Base-by-base conservation (phyloP, 257 asterid genomes). In the Ilex asprella region DNA sequence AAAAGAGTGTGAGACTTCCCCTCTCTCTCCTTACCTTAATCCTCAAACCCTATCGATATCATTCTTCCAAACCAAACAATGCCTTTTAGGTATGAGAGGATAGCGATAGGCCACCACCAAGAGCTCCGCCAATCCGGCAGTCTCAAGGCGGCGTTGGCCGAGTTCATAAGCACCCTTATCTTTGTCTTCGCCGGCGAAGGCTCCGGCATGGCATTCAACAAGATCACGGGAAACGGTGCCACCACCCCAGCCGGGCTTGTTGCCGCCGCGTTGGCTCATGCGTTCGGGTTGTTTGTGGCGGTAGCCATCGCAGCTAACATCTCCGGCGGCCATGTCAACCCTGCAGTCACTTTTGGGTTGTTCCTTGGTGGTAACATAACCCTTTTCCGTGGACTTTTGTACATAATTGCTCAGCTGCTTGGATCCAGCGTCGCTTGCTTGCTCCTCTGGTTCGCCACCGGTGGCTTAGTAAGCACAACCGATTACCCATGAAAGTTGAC, bases 301-400 rank as follows among this genome's bases (percentile, higher is more conserved):
- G 85, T 84, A 55, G 32, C 86, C 30, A 69, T 78, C 39, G 58
- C 74, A 44, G 84, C 86, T 32, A 83, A 83, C 83, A 78, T 81
- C 67, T 83, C 90, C 68, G 87, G 90, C 12, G 89, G 89, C 52
- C 89, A 83, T 73, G 89, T 83, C 65, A 83, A 83, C 76, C 89
- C 89, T 16, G 86, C 89, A 13, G 89, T 83, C 66, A 83, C 89
- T 1, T 80, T 83, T 60, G 90, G 87, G 0, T 31, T 79, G 13
- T 76, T 83, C 3, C 62, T 80, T 12, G 87, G 90, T n/a, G 90
- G 90, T 9, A 78, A 78, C 63, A 78, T 81, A 68, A 73, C 83
- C 12, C 76, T 81, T 31, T 49, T 83, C 68, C 85, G 90, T 15
- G 87, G 81, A 5, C 54, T 83, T 57, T 66, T 78, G 27, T 83